Evolutionary conservation across 1,139 yeast species (phyloP).

Genomic region (Magnusiomyces tetraspermus): DNA sequence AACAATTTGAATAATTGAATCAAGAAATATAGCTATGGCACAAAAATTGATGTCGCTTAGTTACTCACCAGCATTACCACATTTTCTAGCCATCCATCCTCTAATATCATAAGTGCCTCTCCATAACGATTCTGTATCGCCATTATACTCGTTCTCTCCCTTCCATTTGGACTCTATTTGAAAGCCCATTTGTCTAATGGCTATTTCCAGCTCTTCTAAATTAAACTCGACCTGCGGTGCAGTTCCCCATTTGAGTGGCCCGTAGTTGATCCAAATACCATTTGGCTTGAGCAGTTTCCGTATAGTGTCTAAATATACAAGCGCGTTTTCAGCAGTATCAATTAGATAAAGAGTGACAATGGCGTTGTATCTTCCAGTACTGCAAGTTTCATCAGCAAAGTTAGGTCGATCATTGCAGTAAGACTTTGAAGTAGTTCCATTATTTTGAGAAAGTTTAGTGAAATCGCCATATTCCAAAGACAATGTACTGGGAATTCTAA

Average conservation of each 20-base stretch:
- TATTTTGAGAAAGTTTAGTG: constrained; percentile 22
- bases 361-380: constrained; percentile 22
- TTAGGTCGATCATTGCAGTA: too few relatives aligned
- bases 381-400: too few relatives aligned
- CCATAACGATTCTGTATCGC: constrained; percentile 24
- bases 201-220: constrained; percentile 46
- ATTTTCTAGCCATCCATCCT: constrained; percentile 26
- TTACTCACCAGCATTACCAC: too few relatives aligned
- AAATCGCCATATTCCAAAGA: constrained; percentile 57
- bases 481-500: constrained; percentile 35
- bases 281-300: constrained; percentile 39
- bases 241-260: constrained; percentile 82
- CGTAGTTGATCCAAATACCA: constrained; percentile 72
- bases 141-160: constrained; percentile 27
- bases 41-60: background rate
- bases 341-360: constrained; percentile 67
- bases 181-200: constrained; percentile 58
- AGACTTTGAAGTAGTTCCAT: background rate
- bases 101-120: constrained; percentile 22
- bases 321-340: constrained; percentile 78
- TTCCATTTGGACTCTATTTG: constrained; percentile 36
- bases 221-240: constrained; percentile 73
- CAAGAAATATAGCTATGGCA: background rate
- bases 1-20: too few relatives aligned
- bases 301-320: constrained; percentile 61